Conservation (phyloP, 495 filamentous ascomycete genomes). For the Cercophora samala region DNA sequence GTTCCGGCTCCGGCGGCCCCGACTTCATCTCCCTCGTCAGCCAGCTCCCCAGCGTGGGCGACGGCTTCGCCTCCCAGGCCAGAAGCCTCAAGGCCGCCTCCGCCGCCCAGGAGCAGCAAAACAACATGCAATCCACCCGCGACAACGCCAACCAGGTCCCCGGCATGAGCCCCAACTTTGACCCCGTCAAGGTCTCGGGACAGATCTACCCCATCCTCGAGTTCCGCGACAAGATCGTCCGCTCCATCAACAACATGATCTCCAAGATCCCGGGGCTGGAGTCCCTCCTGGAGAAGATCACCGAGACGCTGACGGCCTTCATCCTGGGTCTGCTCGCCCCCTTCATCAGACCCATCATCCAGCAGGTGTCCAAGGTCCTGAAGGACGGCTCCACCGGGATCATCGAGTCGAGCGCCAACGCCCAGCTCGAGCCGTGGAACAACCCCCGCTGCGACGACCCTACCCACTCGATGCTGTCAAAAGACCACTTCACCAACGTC, state of each 20-base stretch:
- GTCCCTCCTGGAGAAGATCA: conserved; percentile 80
- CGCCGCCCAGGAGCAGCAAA: conserved; percentile 68
- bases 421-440: conserved; percentile 89
- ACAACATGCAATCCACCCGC: conserved; percentile 44
- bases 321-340: conserved; percentile 85
- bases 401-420: conserved; percentile 72
- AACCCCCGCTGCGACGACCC: conserved; percentile 82
- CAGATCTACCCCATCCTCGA: conserved; percentile 93
- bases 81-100: conserved; percentile 69
- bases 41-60: conserved; percentile 73
- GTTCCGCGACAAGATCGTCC: conserved; percentile 91
- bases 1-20: conserved; percentile 37
- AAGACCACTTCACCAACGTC: conserved; percentile 94
- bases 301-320: conserved; percentile 85
- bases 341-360: conserved; percentile 86
- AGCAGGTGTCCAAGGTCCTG: conserved; percentile 72
- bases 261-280: conserved; percentile 91
- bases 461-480: conserved; percentile 90
- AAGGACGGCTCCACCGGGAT: conserved; percentile 80
- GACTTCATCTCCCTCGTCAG: conserved; percentile 69
- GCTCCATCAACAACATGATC: conserved; percentile 73
- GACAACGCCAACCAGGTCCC: conserved; percentile 53
- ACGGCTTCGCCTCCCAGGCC: conserved; percentile 71
- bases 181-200: conserved; percentile 72
- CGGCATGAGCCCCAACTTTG: conserved; percentile 70